A percentile compares a stretch with the other conserved stretches of the same genome.
These are phyloP conservation scores for Coemansia aciculifera DNA, from an alignment of 192 early-diverging fungal species.

Conservation along the genomic window DNA sequence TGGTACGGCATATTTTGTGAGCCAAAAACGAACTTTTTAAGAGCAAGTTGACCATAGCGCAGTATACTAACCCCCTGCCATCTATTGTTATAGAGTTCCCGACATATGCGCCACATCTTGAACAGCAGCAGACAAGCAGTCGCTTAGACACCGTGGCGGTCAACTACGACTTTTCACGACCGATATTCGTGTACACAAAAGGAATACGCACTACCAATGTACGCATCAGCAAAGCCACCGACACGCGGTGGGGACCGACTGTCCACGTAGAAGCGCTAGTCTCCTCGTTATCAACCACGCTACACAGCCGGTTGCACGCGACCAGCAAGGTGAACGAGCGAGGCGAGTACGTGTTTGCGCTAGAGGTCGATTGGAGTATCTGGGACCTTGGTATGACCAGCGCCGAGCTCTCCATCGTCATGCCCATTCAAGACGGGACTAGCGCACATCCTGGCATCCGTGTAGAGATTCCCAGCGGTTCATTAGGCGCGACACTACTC, in stretches of 20 bases:
- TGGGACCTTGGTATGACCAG: constrained; percentile 51
- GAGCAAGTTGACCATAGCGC: neutral
- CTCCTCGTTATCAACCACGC: constrained; percentile 41
- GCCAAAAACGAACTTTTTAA: neutral
- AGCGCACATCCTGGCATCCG: constrained; percentile 45
- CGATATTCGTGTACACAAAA: constrained; percentile 27
- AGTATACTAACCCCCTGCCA: neutral
- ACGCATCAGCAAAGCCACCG: constrained; percentile 25
- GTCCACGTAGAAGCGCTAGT: constrained; percentile 28
- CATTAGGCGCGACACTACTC: constrained; percentile 45
- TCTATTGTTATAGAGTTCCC: neutral
- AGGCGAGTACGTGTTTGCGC: constrained; percentile 26
- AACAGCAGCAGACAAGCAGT: constrained; percentile 24
- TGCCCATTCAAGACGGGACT: constrained; percentile 14
- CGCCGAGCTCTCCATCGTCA: constrained; percentile 35
- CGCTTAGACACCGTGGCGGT: constrained; percentile 26
- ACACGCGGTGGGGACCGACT: constrained; percentile 14
- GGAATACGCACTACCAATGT: constrained; percentile 50
- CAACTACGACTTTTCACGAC: constrained; percentile 22
- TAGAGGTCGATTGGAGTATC: constrained; percentile 44
- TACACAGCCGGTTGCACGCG: constrained; percentile 29
- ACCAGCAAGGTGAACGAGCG: constrained; percentile 16
- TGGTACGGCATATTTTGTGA: neutral
- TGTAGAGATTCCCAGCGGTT: constrained; percentile 35
- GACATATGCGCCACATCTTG: constrained; percentile 4